Evolutionary conservation across 2,329 filamentous ascomycete species (phyloP), one percentile per base, ranked within the genome.

Genomic region (Pestalotiopsis sp.): DNA sequence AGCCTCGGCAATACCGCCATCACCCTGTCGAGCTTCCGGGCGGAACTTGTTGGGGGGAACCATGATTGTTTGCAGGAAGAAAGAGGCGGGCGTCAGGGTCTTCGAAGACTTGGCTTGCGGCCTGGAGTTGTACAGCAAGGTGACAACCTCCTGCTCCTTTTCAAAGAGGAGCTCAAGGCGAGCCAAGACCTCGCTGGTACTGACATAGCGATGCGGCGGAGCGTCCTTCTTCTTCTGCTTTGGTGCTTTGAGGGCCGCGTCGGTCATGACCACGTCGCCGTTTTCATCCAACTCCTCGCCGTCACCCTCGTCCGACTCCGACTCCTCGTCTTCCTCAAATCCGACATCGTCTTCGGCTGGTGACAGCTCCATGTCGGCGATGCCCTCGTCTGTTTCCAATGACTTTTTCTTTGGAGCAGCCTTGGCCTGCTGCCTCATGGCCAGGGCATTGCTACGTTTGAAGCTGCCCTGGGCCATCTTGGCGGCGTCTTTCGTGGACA

Each of bases 11-110:
- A 98, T 92, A 67, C 94, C 90, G 58, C 92, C 90, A 45, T 92
- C 89, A 59, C 94, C 93, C 38, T 93, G 95, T 69, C 90, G 88
- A 11, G 94, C 93, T 78, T 97, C 94, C 13, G 96, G 95, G 56
- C 96, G 91, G 79, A 92, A 99, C 74, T 91, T 92, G 78, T 97
- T 99, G 2, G 96, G 96, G 1, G 97, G 94, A 0, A 99, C 94
- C 14, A 98, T 85, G 66, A 99, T 84, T 45, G 90, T 91, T 68
- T 92, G 91, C 68, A 98, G 85, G 82, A 99, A 99, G 82, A 99
- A 98, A 91, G 98, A 97, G 73, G 97, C 93, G 1, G 93, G 89
- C 2, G 84, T 90, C n/a, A 94, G 81, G 67, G 86, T 88, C 77
- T 89, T 90, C 3, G 86, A 81, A 68, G 86, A 88, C 77, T 88